These are phyloP conservation scores for Adansonia grandidieri DNA, from an alignment of 441 rosid species.

Conservation along the genomic window DNA sequence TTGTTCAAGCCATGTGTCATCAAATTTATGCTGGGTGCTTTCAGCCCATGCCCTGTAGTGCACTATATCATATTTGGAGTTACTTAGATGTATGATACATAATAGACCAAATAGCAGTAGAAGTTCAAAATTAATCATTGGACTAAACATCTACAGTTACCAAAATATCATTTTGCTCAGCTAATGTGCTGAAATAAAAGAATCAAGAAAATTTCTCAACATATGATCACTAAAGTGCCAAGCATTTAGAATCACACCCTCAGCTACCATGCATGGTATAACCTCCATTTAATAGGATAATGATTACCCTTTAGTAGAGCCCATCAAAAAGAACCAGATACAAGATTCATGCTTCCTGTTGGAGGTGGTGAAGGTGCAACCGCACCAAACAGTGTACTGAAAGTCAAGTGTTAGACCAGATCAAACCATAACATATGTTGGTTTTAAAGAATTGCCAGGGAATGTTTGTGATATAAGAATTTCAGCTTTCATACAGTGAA, in stretches of 20 bases:
- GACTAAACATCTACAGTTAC: not conserved
- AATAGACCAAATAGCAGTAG: not conserved
- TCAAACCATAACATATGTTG: conserved; percentile 5
- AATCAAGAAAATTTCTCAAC: not conserved
- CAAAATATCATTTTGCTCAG: not conserved
- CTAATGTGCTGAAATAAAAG: conserved; percentile 1
- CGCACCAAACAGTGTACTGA: not conserved
- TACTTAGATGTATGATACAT: conserved; percentile 26
- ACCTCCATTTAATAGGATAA: not conserved
- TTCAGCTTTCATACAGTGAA: not conserved
- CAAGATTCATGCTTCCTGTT: conserved; percentile 13
- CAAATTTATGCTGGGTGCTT: conserved; percentile 79
- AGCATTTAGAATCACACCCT: not conserved
- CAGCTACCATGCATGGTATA: not conserved
- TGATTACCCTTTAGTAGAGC: not conserved
- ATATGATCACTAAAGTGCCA: not conserved
- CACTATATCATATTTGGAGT: conserved; percentile 48
- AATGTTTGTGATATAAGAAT: not conserved
- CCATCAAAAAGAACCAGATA: not conserved
- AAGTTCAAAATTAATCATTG: conserved; percentile 5
- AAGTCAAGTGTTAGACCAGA: conserved; percentile 3
- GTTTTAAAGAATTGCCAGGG: not conserved
- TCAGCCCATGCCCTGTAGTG: conserved; percentile 90
- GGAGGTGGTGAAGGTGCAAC: not conserved
- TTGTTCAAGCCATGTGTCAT: conserved; percentile 88